Evolutionary conservation across 108 stramenopile genomes (phyloP), one percentile per base, ranked within the genome.

Genomic region (Fragilariopsis cylindrus): DNA sequence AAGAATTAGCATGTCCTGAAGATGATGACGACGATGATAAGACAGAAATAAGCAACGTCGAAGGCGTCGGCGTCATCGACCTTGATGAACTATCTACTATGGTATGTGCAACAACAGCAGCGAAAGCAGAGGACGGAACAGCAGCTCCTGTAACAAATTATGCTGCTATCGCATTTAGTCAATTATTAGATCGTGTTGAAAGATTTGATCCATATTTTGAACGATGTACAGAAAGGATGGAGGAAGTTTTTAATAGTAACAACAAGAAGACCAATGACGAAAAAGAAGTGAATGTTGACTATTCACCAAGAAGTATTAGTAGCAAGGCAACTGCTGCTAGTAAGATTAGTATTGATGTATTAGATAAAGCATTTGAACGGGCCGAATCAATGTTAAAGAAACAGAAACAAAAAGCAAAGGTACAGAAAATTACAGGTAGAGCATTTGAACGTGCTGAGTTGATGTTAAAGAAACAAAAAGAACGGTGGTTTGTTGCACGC

Each of bases 111-210:
- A 30, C 30, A 30, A 30, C 30, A 30, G 30, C 30, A 30, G 30
- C 62, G 46, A 41, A 21, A 60, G 58, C 4, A 4, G 39, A 62
- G 19, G 39, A 6, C 40, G 7, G 46, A 43, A 6, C 40, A 30
- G 46, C 16, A 7, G 46, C 62, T 63, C 62, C 62, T n/a, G 62
- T 43, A 6, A 44, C 43, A 3, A 30, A 30, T 30, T 63, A 15
- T 63, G 62, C 62, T 4, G 62, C 62, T n/a, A n/a, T 13, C 40
- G 46, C 21, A 44, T 63, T 63, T 44, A 63, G 42, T 43, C 39
- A 63, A 41, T 44, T 63, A 40, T 44, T 63, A 11, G 62, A 63
- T 41, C 62, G 42, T n/a, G 42, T 63, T n/a, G 62, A 63, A n/a
- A 43, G 7, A 9, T 63, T 63, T 44, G 62, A 63, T 40, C 42